Evolutionary conservation across 805 yeast species (phyloP), one percentile per base, ranked within the genome.

Genomic region (Candida boleticola): DNA sequence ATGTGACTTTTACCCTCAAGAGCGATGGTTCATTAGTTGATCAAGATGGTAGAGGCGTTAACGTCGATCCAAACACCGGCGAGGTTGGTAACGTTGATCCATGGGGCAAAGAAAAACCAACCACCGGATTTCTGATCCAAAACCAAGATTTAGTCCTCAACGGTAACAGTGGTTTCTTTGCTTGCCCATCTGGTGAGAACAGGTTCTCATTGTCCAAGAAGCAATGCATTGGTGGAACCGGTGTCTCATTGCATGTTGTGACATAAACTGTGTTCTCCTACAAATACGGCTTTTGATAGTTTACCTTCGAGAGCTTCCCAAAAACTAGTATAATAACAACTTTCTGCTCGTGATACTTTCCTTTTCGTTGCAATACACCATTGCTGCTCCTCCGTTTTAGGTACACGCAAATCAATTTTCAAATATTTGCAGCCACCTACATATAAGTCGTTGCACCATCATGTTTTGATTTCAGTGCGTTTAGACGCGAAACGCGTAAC

Each of bases 41-140:
- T 50, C 64, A 56, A 43, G 58, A 55, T 41, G 62, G 63, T 13
- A 46, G 49, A 34, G 65, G 62, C 16, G 48, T 64, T 37, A 53
- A 52, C 44, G 52, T 58, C 48, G 60, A 62, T 49, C 43, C 54
- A 18, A 39, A 38, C 37, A 57, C 64, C 20, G 69, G 69, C 17
- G 68, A 62, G 39, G 49, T 64, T 36, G 68, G 69, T 20, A 48
- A 52, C 20, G 63, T 61, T 39, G 60, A 56, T 31, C 66, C 67
- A n/a, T 57, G 52, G 43, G 66, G 66, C 33, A 45, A 58, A 23
- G 51, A 56, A 45, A 55, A 54, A 16, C 63, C 72, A 36, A 56
- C 72, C 25, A 45, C 62, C 16, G 69, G 73, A 3, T 76, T 71
- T 52, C 50, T 72, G 20, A 60, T 76, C 48, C 22, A 51, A 5